A percentile compares a stretch with the other conserved stretches of the same genome.
These are phyloP conservation scores for Guadua angustifolia DNA, from an alignment of 176 grass and related monocot genomes.

Conservation along the genomic window DNA sequence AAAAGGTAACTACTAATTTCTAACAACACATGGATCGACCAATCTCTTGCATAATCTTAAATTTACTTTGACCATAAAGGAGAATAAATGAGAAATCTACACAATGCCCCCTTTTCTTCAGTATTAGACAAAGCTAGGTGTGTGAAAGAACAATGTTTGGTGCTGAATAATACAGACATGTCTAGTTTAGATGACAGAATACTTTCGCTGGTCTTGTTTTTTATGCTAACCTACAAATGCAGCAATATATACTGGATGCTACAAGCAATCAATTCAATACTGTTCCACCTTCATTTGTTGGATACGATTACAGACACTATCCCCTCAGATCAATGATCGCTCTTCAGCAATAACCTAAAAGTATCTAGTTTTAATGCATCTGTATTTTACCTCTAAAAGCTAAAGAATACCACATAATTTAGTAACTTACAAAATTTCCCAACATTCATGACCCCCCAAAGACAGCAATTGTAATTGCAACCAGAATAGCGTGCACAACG, in stretches of 20 bases:
- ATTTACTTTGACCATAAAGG: no score
- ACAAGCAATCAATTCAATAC: neutral
- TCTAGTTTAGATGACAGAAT: slow-evolving; percentile 2
- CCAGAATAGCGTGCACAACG: neutral
- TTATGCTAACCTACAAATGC: neutral
- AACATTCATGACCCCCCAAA: neutral
- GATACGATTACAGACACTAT: neutral
- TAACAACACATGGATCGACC: neutral
- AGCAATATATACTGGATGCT: neutral
- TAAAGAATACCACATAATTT: neutral
- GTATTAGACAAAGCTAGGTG: neutral
- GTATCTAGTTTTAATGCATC: neutral
- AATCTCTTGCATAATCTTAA: neutral
- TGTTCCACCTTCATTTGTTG: neutral
- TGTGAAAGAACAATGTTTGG: neutral
- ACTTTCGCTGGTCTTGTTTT: neutral
- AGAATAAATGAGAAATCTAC: neutral
- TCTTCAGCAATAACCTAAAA: neutral
- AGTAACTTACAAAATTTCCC: neutral
- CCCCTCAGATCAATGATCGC: neutral
- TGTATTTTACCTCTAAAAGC: neutral
- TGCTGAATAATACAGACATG: neutral
- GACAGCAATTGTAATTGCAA: neutral
- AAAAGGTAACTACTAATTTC: neutral
- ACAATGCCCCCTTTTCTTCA: neutral